Base-by-base conservation (phyloP, 2,329 filamentous ascomycete species). In the Diaporthe batatas region DNA sequence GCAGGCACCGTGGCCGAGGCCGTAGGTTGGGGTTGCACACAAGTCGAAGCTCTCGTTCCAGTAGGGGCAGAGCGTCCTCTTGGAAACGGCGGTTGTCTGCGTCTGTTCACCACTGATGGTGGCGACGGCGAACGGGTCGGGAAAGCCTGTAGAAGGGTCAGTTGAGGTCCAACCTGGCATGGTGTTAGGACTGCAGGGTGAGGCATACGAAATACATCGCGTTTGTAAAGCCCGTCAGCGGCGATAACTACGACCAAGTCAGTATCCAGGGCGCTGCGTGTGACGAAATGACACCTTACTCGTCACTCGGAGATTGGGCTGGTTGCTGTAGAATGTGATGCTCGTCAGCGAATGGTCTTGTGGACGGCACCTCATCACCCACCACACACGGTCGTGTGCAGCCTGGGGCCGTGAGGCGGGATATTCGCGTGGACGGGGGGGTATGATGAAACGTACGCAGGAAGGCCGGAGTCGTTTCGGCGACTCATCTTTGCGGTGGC, bases 21-120 rank as follows among this genome's bases (percentile, higher is more conserved):
- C 23, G 42, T 23, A 32, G n/a, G 57, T 44, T 59, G 73, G 74
- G 58, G 74, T 49, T 74, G 81, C 92, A 79, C 91, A 98, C 96
- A 99, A 93, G 84, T 99, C 96, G 86, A 99, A 99, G 81, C 91
- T 95, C 86, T 99, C 96, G 84, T 99, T 99, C 96, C 96, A 99
- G 83, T 99, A 99, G n/a, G 96, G 96, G 83, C 98, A 98, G 83
- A 99, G 86, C 14, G 96, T 98, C 85, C 96, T 93, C 85, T 98
- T 98, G 83, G 96, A 97, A 77, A 98, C 96, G 49, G 92, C 92
- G 14, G 96, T 99, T n/a, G 96, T 98, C 84, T 95, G 94, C 73
- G 96, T 99, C 86, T 99, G 96, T 84, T 99, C 96, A 82, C 96
- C 96, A 84, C 95, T 96, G 84, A 98, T 91, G 73, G 96, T 99